Evolutionary conservation across 208 protist species (phyloP).

Genomic region (Leishmania guyanensis): DNA sequence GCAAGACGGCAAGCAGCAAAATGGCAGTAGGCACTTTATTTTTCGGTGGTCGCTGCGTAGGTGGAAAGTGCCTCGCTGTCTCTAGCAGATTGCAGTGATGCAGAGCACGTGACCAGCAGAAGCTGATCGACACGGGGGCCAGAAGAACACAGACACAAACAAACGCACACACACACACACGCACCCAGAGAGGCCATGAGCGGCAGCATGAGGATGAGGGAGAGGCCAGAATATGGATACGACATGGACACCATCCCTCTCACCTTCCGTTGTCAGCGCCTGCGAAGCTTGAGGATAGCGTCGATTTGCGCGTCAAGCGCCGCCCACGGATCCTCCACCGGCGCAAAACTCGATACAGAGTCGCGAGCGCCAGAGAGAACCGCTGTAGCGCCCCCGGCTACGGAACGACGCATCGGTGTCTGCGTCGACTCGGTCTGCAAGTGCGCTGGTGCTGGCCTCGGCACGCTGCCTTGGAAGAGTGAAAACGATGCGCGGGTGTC

Average conservation of each 20-base stretch:
- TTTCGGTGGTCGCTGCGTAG: background rate
- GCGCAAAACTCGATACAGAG: constrained; percentile 1
- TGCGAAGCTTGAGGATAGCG: constrained; percentile 40
- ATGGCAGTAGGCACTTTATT: background rate
- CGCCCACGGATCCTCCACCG: constrained; percentile 54
- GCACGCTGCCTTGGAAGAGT: background rate
- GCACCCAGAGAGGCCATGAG: background rate
- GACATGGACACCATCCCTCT: background rate
- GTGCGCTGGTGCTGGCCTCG: constrained; percentile 4
- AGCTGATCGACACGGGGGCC: background rate
- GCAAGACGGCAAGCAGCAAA: background rate
- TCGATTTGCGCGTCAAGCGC: constrained; percentile 67
- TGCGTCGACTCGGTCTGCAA: constrained; percentile 18
- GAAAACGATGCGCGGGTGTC: background rate
- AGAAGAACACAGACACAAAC: constrained; percentile 1
- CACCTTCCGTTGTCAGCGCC: constrained; percentile 13
- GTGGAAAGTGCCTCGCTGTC: background rate
- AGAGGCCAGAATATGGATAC: background rate
- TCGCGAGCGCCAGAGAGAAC: background rate
- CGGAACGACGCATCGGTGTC: constrained; percentile 13
- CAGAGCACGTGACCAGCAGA: background rate
- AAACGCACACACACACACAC: background rate
- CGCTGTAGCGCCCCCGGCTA: background rate
- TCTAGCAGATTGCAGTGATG: background rate
- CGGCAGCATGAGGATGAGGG: background rate